Evolutionary conservation across 176 grass and related monocot genomes (phyloP), one percentile per base, ranked within the genome.

Genomic region (Thinopyrum elongatum): DNA sequence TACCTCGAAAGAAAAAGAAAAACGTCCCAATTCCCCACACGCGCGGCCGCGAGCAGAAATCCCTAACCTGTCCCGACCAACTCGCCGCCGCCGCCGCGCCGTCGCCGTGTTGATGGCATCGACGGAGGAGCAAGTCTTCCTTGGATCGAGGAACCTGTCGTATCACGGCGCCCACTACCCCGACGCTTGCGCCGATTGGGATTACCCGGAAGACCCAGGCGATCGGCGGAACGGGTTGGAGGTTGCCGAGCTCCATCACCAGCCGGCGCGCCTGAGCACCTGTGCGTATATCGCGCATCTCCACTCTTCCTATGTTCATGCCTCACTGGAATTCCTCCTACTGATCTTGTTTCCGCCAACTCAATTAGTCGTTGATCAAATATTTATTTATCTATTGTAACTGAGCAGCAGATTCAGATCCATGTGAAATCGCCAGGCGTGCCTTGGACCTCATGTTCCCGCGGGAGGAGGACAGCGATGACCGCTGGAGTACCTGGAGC

Each of bases 401-500:
- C 35, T 13, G 34, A 10, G 5, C 35, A 44, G 6, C 36, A 26
- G 35, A 25, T 42, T 42, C 13, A 15, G 69, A 72, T 41, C 69
- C 69, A 8, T 72, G 22, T 72, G 69, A 72, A 72, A 25, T 72
- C 23, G 69, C 69, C 22, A n/a, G 36, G 21, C 69, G 36, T 72
- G 69, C 69, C 69, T 15, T 72, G 69, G 69, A 42, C 36, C 69
- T 72, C 69, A 72, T 72, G 69, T 72, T 72, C 69, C 69, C 36
- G 39, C 69, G 69, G 19, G 67, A 72, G 4, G 36, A 41, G 6
- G 70, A 73, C 70, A 38, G 41, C 0, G 35, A 39, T 13, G 69
- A 72, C 69, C 12, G 13, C 1, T 73, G 70, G 70, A 73, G 70
- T 38, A 73, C 5, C 70, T 38, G 66, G 66, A 70, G 66, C 33